A percentile compares a stretch with the other conserved stretches of the same genome.
Conservation (phyloP, 1,284 basidiomycete genomes). For the Papiliotrema terrestris region DNA sequence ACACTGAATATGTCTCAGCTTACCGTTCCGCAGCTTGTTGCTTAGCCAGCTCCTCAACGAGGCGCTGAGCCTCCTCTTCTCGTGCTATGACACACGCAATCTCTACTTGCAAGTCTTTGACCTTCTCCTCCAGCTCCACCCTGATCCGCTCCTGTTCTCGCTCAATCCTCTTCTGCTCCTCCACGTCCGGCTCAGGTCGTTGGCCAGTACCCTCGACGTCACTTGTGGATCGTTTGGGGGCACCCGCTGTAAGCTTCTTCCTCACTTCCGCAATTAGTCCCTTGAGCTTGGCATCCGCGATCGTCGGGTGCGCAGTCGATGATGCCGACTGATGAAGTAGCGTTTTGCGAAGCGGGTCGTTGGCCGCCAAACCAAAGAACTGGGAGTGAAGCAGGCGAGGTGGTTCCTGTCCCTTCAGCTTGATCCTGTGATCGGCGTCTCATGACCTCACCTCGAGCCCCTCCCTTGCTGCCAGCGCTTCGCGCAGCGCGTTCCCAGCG, state of each 20-base stretch:
- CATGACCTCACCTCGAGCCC: slow-evolving; percentile 40
- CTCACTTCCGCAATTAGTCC: slow-evolving; percentile 30
- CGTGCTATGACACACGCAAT: slow-evolving; percentile 31
- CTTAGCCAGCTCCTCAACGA: slow-evolving; percentile 35
- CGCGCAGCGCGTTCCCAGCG: slow-evolving; percentile 65
- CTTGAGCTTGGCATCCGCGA: slow-evolving; percentile 39
- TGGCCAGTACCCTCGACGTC: neutral
- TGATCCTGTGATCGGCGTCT: too few species aligned
- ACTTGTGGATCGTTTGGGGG: neutral
- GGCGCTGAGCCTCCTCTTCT: slow-evolving; percentile 37
- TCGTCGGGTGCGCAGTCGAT: slow-evolving; percentile 42
- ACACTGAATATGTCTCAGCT: slow-evolving; percentile 1
- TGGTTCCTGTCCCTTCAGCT: slow-evolving; percentile 15
- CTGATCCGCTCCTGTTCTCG: slow-evolving; percentile 28
- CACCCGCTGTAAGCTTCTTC: slow-evolving; percentile 18
- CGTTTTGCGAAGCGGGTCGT: slow-evolving; percentile 8
- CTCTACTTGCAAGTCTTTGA: slow-evolving; percentile 47
- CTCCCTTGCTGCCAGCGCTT: slow-evolving; percentile 46
- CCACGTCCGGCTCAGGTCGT: slow-evolving; percentile 16
- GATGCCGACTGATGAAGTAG: slow-evolving; percentile 27
- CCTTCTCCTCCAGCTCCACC: slow-evolving; percentile 34
- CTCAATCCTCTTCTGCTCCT: slow-evolving; percentile 24
- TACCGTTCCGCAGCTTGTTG: slow-evolving; percentile 25
- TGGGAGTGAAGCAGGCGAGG: slow-evolving; percentile 26
- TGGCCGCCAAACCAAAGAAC: slow-evolving; percentile 21